These are phyloP conservation scores for Yarrowia phangngaensis DNA, from an alignment of 805 yeast genomes.

Conservation along the genomic window DNA sequence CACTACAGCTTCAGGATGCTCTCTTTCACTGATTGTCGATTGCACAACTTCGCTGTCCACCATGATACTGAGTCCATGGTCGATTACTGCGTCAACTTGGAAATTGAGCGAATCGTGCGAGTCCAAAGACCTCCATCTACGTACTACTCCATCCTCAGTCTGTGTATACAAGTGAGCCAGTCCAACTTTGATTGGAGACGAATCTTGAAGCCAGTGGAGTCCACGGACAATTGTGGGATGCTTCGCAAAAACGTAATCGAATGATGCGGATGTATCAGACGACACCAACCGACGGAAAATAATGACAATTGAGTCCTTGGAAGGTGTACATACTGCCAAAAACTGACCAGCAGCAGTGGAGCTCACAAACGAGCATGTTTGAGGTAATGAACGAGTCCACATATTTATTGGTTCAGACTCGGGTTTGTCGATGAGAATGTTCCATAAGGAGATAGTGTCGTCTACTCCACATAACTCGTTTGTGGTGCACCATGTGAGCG, in stretches of 20 bases:
- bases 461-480: slow-evolving; percentile 5
- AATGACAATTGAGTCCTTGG: slow-evolving; percentile 9
- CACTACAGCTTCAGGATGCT: slow-evolving; percentile 15
- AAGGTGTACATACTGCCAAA: slow-evolving; percentile 17
- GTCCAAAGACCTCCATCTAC: slow-evolving; percentile 18
- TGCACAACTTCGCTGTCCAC: slow-evolving; percentile 23
- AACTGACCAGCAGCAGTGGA: slow-evolving; percentile 21
- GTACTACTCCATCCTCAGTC: slow-evolving; percentile 17
- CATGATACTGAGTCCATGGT: slow-evolving; percentile 7
- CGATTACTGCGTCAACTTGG: slow-evolving; percentile 12
- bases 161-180: slow-evolving; percentile 18
- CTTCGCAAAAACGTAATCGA: slow-evolving; percentile 11
- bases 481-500: slow-evolving; percentile 10
- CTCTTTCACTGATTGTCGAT: not conserved
- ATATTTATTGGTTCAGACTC: not conserved
- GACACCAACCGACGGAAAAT: slow-evolving; percentile 7
- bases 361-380: slow-evolving; percentile 11
- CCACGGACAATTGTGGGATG: not conserved
- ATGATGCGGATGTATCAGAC: slow-evolving; percentile 6
- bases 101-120: slow-evolving; percentile 18
- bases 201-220: slow-evolving; percentile 19
- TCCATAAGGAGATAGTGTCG: slow-evolving; percentile 3
- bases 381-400: slow-evolving; percentile 10
- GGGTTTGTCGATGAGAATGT: slow-evolving; percentile 9
- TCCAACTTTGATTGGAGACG: slow-evolving; percentile 8